Evolutionary conservation across 2,329 filamentous ascomycete species (phyloP).

Genomic region (Neospermospora avenae): DNA sequence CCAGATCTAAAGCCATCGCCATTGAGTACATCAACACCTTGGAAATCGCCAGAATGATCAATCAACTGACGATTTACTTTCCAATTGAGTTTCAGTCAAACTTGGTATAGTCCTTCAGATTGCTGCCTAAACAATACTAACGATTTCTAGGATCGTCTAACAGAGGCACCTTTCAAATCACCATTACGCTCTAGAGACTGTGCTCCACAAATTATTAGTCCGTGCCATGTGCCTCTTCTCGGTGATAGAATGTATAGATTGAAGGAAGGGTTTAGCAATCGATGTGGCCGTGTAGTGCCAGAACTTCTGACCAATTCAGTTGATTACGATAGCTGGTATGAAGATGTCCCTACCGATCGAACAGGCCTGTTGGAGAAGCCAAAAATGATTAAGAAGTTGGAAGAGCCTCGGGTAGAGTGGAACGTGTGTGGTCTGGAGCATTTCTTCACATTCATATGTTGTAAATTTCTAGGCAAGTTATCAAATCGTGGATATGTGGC

Average conservation of each 20-base stretch:
- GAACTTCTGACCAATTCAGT: slow-evolving; percentile 7
- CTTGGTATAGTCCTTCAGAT: slow-evolving; percentile 11
- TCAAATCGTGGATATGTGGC: neutral
- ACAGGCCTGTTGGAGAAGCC: neutral
- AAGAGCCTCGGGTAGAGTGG: neutral
- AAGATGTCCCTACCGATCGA: neutral
- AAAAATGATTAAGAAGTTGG: neutral
- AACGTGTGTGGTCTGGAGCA: neutral
- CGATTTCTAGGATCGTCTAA: slow-evolving; percentile 6
- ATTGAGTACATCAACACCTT: neutral
- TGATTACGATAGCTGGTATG: neutral
- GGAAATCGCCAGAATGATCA: neutral
- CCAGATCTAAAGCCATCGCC: slow-evolving; percentile 4
- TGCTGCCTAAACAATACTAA: slow-evolving; percentile 4
- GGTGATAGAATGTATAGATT: slow-evolving; percentile 7
- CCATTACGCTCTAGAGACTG: neutral
- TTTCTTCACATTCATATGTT: slow-evolving; percentile 5
- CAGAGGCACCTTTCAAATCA: neutral
- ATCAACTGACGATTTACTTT: neutral
- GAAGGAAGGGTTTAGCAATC: slow-evolving; percentile 3
- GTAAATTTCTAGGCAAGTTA: neutral
- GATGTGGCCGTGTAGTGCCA: neutral
- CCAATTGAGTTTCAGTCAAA: slow-evolving; percentile 7
- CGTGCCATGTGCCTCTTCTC: neutral
- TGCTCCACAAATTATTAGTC: neutral